Conservation (phyloP, 371 early-diverging fungal genomes). For the Apophysomyces elegans region DNA sequence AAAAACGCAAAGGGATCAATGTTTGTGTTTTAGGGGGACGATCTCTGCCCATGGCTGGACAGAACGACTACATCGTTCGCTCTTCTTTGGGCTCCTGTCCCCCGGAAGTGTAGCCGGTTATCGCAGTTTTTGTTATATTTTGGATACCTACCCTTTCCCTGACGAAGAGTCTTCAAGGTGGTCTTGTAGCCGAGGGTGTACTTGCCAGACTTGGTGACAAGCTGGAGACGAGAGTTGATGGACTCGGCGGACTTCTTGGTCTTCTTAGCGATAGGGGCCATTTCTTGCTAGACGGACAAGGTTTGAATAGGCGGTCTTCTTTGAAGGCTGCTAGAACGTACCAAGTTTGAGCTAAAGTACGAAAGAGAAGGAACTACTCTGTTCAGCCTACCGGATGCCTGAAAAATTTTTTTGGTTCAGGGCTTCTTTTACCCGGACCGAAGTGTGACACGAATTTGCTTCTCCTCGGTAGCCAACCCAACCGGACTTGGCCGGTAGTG, state of each 20-base stretch:
- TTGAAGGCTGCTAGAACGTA: background rate
- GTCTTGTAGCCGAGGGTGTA: constrained; percentile 97
- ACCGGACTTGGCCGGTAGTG: background rate
- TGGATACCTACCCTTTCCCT: constrained; percentile 87
- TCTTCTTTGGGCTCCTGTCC: constrained; percentile 41
- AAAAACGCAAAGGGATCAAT: constrained; percentile 17
- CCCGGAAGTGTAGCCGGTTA: constrained; percentile 22
- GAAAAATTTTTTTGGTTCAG: constrained; percentile 1
- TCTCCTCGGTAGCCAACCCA: background rate
- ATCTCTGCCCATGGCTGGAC: constrained; percentile 38
- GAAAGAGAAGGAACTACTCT: background rate
- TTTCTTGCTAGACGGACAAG: constrained; percentile 19
- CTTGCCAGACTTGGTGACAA: constrained; percentile 99
- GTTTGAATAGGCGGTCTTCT: background rate
- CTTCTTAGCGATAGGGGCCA: constrained; percentile 64
- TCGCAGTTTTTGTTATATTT: background rate
- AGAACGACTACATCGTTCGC: constrained; percentile 16
- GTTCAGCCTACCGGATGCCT: background rate
- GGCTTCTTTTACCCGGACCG: background rate
- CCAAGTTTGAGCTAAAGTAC: background rate
- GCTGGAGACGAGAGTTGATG: constrained; percentile 97
- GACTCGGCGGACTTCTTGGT: constrained; percentile 84
- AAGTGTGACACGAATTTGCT: background rate
- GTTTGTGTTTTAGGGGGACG: constrained; percentile 37
- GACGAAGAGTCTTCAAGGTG: constrained; percentile 95